Percentiles rank a stretch among this genome's conserved stretches.
Evolutionary conservation across 192 early-diverging fungal species (phyloP).

Genomic region (Podila epicladia): DNA sequence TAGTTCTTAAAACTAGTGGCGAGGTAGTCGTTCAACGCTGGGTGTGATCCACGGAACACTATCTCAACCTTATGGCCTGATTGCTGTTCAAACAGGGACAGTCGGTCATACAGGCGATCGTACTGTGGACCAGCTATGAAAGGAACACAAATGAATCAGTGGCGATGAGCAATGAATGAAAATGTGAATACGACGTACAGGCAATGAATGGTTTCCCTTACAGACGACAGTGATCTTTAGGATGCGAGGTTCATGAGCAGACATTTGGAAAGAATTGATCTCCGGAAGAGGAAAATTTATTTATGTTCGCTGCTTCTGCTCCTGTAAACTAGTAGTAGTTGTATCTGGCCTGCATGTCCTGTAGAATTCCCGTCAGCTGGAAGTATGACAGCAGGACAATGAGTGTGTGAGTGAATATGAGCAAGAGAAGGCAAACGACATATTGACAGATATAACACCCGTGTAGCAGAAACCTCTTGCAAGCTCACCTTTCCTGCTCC

Average conservation of each 20-base stretch:
- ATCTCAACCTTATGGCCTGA: constrained; percentile 28
- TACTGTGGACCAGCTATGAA: constrained; percentile 30
- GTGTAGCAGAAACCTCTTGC: no score
- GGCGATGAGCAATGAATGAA: no score
- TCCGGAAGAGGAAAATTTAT: not conserved
- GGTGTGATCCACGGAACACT: constrained; percentile 28
- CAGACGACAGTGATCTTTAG: constrained; percentile 38
- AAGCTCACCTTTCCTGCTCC: constrained; percentile 41
- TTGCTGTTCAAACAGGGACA: constrained; percentile 18
- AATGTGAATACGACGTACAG: not conserved
- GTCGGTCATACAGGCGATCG: constrained; percentile 25
- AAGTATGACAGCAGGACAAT: not conserved
- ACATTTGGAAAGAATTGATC: not conserved
- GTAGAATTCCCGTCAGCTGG: constrained; percentile 35
- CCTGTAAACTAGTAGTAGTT: constrained; percentile 23
- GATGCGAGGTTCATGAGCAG: constrained; percentile 5
- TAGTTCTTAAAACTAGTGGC: constrained; percentile 8
- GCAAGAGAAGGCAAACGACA: not conserved
- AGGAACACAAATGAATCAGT: not conserved
- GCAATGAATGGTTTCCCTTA: not conserved
- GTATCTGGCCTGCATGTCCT: constrained; percentile 43
- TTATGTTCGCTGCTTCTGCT: not conserved
- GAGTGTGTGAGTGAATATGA: not conserved
- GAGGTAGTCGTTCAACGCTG: constrained; percentile 27
- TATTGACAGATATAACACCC: not conserved